Base-by-base conservation (phyloP, 2,329 filamentous ascomycete species). In the Lasiodiplodia theobromae region DNA sequence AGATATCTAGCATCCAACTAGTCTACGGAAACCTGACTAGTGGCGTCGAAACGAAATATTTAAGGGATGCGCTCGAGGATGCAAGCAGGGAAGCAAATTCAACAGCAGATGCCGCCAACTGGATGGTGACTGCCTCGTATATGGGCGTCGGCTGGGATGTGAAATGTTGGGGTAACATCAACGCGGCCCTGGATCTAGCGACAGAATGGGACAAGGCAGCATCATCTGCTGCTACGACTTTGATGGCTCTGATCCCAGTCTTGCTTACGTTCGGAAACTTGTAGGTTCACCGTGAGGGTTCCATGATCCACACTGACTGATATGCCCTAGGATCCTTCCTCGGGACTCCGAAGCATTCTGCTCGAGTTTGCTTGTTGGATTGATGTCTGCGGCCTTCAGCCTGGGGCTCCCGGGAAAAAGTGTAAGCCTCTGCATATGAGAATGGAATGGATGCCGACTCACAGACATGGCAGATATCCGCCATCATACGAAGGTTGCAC, bases 171-270 rank as follows among this genome's bases (percentile, higher is more conserved):
- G 21, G 21, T 7, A 23, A 23, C 11, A 60, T 60, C 21, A 47
- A 60, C n/a, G 3, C 7, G 4, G 56, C 56, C n/a, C 37, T 60
- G n/a, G 10, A 37, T 3, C 16, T 23, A 25, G 56, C 56, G 4
- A 44, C 37, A 21, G 56, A 60, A 31, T 60, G 56, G 56, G 56
- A 60, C 56, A 60, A 60, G 16, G 56, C 56, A 1, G 56, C 37
- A 28, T 60, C 56, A 44, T 60, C 56, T 6, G 56, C 56, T 16
- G 56, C 56, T 7, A 60, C 56, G 2, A 60, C 56, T 2, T 38
- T 60, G 21, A 60, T 60, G 56, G 56, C 56, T 28, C 12, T 60
- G 37, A 60, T 60, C 18, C 56, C 56, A 4, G 56, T 60, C 11
- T 37, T 60, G 4, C 56, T 60, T 23, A 47, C 56, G 0, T 60